A percentile compares a stretch with the other conserved stretches of the same genome.
phyloP scores from a whole-genome alignment of 495 filamentous ascomycete genomes.

The Penicillium bovifimosum region DNA sequence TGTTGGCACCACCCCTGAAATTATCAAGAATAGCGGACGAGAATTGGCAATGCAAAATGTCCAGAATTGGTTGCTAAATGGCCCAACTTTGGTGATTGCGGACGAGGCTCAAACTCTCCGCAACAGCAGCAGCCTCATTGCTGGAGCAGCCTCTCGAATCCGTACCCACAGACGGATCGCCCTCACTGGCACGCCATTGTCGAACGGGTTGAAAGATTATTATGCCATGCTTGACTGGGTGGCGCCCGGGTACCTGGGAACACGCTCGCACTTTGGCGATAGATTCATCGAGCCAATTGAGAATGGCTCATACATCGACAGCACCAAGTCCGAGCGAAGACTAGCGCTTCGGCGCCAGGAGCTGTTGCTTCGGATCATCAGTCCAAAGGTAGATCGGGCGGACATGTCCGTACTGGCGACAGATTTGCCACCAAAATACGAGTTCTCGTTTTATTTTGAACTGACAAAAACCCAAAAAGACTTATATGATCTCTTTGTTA shows the following conservation, averaged over 20 bases:
- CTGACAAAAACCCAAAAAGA: slow-evolving; percentile 60
- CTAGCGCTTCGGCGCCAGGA: slow-evolving; percentile 58
- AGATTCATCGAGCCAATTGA: slow-evolving; percentile 70
- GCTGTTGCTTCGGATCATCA: slow-evolving; percentile 64
- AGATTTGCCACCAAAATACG: slow-evolving; percentile 65
- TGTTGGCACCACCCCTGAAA: not conserved
- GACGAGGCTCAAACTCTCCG: slow-evolving; percentile 87
- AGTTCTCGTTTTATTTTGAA: slow-evolving; percentile 73
- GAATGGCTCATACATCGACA: slow-evolving; percentile 62
- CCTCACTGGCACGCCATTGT: slow-evolving; percentile 79
- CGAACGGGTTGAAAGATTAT: slow-evolving; percentile 79
- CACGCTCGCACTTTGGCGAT: slow-evolving; percentile 55
- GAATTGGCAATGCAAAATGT: slow-evolving; percentile 19
- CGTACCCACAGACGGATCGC: slow-evolving; percentile 71
- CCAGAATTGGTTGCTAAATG: slow-evolving; percentile 45
- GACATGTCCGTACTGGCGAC: slow-evolving; percentile 61
- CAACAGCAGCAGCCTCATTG: slow-evolving; percentile 48
- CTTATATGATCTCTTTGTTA: slow-evolving; percentile 58
- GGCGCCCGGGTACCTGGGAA: slow-evolving; percentile 69
- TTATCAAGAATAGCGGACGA: slow-evolving; percentile 28
- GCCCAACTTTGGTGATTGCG: slow-evolving; percentile 71
- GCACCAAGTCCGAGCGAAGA: slow-evolving; percentile 46
- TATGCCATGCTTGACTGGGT: slow-evolving; percentile 87
- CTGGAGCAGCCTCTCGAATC: slow-evolving; percentile 50
- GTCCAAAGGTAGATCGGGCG: slow-evolving; percentile 72